Conservation (phyloP, 208 protist species). For the Lotmaria passim region DNA sequence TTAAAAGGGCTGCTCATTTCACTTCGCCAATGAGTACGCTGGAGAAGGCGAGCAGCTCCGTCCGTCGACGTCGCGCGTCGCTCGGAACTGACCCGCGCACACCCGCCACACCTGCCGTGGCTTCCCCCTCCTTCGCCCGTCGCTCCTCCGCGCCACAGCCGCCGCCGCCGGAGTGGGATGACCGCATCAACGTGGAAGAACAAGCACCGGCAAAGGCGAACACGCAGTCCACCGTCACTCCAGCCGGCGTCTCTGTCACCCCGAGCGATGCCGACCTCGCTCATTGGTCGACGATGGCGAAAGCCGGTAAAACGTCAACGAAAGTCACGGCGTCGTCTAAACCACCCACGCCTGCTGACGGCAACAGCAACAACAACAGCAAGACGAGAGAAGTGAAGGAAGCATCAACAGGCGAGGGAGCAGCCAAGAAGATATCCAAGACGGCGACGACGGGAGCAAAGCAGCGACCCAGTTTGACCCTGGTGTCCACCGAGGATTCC, state of each 20-base stretch:
- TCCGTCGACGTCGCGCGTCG: neutral
- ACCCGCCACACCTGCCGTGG: neutral
- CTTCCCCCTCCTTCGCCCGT: neutral
- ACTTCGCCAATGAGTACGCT: constrained; percentile 10
- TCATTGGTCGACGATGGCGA: too few relatives aligned
- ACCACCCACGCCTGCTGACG: too few relatives aligned
- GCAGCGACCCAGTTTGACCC: neutral
- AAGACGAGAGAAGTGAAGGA: neutral
- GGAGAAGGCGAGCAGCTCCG: constrained; percentile 5
- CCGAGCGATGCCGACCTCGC: neutral
- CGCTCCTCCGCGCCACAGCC: too few relatives aligned
- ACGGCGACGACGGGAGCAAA: neutral
- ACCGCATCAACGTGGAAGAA: constrained; percentile 10
- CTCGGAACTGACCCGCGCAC: neutral
- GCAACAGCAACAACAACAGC: too few relatives aligned
- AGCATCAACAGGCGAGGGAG: too few relatives aligned
- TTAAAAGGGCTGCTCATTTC: too few relatives aligned
- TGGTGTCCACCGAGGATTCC: neutral
- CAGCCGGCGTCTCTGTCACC: neutral
- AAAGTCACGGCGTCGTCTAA: too few relatives aligned
- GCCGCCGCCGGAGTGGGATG: constrained; percentile 14
- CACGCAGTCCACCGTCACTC: neutral
- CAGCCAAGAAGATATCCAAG: neutral
- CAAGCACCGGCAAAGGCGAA: neutral
- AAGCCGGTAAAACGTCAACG: too few relatives aligned